Evolutionary conservation across 2,329 filamentous ascomycete species (phyloP).

Genomic region (Diaporthe velutina): DNA sequence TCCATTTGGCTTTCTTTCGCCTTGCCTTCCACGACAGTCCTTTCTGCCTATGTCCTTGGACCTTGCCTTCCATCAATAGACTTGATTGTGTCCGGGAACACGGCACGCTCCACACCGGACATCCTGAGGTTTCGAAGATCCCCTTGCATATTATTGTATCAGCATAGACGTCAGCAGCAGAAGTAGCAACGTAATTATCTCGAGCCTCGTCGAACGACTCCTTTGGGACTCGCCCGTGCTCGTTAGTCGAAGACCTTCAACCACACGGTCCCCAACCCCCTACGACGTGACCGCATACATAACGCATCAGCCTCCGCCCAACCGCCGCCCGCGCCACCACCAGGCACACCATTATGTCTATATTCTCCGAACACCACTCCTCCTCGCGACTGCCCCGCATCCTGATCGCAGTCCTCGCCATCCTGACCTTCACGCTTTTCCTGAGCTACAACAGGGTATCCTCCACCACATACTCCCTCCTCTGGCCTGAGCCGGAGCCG

Average conservation of each 20-base stretch:
- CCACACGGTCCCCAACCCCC: not conserved
- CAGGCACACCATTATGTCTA: constrained; percentile 8
- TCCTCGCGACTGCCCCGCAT: constrained; percentile 47
- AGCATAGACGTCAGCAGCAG: not conserved
- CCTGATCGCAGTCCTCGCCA: constrained; percentile 50
- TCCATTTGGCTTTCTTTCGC: not conserved
- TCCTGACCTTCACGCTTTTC: constrained; percentile 48
- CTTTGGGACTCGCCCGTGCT: not conserved
- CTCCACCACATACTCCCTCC: constrained; percentile 42
- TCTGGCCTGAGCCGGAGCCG: constrained; percentile 28
- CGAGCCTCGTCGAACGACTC: not conserved
- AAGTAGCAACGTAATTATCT: not conserved
- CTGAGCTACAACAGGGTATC: constrained; percentile 51
- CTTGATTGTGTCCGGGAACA: not conserved
- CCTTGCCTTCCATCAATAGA: not conserved
- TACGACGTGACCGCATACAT: constrained; percentile 2
- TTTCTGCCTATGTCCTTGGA: constrained; percentile 5
- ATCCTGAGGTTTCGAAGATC: not conserved
- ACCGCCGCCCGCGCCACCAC: not conserved
- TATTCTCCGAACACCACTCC: constrained; percentile 12
- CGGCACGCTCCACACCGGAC: not conserved
- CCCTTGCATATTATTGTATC: not conserved
- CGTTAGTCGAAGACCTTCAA: not conserved
- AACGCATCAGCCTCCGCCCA: not conserved
- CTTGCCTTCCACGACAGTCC: constrained; percentile 3